phyloP scores from a whole-genome alignment of 2,329 filamentous ascomycete species.

The Fusarium mexicanum region DNA sequence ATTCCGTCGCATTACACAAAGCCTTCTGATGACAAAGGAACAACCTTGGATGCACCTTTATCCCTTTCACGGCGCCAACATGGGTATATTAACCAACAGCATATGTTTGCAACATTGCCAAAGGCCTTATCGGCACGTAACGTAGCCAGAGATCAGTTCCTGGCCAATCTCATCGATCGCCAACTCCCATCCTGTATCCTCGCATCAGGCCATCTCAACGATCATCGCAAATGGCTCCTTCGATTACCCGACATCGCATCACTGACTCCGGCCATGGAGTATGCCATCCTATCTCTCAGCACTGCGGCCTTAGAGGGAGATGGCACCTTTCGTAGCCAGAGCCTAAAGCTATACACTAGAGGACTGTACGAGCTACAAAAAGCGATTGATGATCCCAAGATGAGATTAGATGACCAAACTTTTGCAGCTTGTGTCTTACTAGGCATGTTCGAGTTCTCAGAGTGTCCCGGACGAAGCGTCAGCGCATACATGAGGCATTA shows the following conservation, averaged over 20 bases:
- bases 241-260: background rate
- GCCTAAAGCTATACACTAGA: background rate
- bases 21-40: fast-evolving
- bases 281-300: background rate
- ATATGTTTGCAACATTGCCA: fast-evolving
- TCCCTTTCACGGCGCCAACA: fast-evolving
- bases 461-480: background rate
- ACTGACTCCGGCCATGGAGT: background rate
- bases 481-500: background rate
- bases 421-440: background rate
- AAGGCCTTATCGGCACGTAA: background rate
- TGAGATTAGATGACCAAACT: background rate
- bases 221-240: background rate
- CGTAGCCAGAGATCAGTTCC: background rate
- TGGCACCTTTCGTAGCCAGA: fast-evolving
- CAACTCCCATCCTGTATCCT: background rate
- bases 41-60: fast-evolving
- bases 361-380: background rate
- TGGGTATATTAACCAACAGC: fast-evolving
- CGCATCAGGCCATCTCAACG: background rate
- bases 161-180: background rate
- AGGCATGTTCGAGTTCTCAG: background rate
- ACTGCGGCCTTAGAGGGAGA: background rate
- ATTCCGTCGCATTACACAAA: background rate
- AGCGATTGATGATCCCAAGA: fast-evolving